Conservation (phyloP, 2,329 filamentous ascomycete species). For the Camptophora hylomeconis region DNA sequence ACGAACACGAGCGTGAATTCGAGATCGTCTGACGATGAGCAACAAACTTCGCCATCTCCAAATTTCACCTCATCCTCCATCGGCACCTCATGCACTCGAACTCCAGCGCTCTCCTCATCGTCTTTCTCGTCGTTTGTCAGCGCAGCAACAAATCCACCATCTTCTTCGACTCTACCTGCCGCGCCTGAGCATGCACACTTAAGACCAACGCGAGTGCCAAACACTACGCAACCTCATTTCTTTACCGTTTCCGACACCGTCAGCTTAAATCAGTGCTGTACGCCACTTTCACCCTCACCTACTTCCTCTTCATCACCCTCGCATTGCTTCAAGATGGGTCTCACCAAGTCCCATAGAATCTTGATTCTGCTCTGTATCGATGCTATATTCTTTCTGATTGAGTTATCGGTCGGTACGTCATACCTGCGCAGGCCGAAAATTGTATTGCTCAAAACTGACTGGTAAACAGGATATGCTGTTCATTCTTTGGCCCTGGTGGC, state of each 20-base stretch:
- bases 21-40: no score
- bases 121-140: no score
- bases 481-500: conserved; percentile 88
- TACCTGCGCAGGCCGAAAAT: not conserved
- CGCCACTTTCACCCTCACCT: conserved; percentile 4
- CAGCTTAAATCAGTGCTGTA: conserved; percentile 16
- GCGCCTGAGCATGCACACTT: conserved; percentile 4
- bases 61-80: no score
- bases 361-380: conserved; percentile 87
- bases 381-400: conserved; percentile 75
- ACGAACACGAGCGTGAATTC: no score
- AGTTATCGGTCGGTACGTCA: conserved; percentile 57
- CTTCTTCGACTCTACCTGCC: no score
- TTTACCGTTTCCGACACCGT: conserved; percentile 4
- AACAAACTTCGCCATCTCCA: no score
- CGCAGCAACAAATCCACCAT: no score
- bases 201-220: not conserved
- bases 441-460: no score
- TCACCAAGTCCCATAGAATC: conserved; percentile 88
- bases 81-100: no score
- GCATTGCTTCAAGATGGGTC: conserved; percentile 22
- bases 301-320: conserved; percentile 2
- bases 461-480: conserved; percentile 64
- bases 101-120: no score
- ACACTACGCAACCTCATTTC: not conserved